phyloP scores from a whole-genome alignment of 768 basidiomycete genomes.

The Mycena rebaudengoi region DNA sequence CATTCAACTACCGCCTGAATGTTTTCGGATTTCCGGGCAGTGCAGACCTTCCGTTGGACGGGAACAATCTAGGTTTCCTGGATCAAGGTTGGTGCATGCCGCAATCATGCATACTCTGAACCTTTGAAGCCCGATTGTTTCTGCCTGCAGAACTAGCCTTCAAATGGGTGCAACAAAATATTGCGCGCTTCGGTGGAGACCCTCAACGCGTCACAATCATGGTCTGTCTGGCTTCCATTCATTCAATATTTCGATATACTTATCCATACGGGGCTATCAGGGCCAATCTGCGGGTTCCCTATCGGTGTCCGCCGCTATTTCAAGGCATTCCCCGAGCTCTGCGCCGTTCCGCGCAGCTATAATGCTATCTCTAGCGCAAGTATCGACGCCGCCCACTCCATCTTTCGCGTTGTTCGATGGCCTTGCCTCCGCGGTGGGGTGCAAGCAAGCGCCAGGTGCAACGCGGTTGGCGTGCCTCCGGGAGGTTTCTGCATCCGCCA shows the following conservation, averaged over 20 bases:
- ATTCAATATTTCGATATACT: too few species aligned
- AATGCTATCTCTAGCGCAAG: not conserved
- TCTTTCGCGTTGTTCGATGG: not conserved
- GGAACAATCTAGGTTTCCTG: conserved; percentile 48
- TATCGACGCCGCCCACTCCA: not conserved
- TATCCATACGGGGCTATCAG: too few species aligned
- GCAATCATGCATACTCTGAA: not conserved
- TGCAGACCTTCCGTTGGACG: conserved; percentile 35
- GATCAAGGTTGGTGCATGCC: conserved; percentile 35
- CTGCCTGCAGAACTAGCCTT: conserved; percentile 47
- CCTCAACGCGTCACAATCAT: conserved; percentile 43
- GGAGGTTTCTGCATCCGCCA: conserved; percentile 22
- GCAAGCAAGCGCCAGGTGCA: conserved; percentile 24
- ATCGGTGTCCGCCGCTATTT: not conserved
- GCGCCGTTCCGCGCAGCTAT: conserved; percentile 12
- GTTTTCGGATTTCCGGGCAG: conserved; percentile 39
- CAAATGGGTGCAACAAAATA: conserved; percentile 56
- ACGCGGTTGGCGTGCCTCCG: conserved; percentile 29
- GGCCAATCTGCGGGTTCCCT: conserved; percentile 1
- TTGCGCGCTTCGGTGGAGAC: conserved; percentile 55
- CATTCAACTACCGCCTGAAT: conserved; percentile 34
- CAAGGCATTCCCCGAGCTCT: not conserved
- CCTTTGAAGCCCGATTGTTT: too few species aligned
- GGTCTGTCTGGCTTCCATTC: too few species aligned
- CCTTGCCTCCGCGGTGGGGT: conserved; percentile 11